These are phyloP conservation scores for Athelia sp. DNA, from an alignment of 1,284 basidiomycete genomes.

Conservation along the genomic window DNA sequence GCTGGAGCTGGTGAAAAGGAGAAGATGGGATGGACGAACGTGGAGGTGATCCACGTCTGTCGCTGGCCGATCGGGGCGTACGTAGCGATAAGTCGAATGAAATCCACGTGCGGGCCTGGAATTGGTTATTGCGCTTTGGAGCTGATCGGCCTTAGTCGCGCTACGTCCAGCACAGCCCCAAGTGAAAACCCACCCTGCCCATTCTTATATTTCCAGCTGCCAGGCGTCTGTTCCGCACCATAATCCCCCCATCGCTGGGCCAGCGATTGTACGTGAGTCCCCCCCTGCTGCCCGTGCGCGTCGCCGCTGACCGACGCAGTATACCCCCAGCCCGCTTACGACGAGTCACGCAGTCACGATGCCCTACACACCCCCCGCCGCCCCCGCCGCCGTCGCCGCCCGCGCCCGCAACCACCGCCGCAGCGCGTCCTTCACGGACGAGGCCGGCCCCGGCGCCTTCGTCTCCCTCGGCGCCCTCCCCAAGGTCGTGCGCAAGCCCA, in stretches of 20 bases:
- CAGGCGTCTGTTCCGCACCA: slow-evolving; percentile 20
- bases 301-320: too few species aligned
- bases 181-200: too few species aligned
- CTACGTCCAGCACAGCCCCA: too few species aligned
- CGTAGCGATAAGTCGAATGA: too few species aligned
- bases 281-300: neutral
- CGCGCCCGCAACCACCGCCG: slow-evolving; percentile 3
- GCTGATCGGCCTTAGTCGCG: too few species aligned
- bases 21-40: too few species aligned
- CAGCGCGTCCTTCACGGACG: neutral
- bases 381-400: slow-evolving; percentile 3
- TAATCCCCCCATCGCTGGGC: slow-evolving; percentile 11
- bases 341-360: neutral
- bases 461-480: neutral
- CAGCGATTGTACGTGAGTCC: neutral
- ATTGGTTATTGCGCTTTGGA: too few species aligned
- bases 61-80: too few species aligned
- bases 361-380: slow-evolving; percentile 3
- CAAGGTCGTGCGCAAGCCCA: neutral
- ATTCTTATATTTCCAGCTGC: slow-evolving; percentile 6
- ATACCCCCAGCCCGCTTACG: neutral
- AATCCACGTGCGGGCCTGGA: too few species aligned
- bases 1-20: too few species aligned
- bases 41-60: too few species aligned
- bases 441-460: neutral